Evolutionary conservation across 2,329 filamentous ascomycete genomes (phyloP).

Genomic region (Gremmenia infestans): DNA sequence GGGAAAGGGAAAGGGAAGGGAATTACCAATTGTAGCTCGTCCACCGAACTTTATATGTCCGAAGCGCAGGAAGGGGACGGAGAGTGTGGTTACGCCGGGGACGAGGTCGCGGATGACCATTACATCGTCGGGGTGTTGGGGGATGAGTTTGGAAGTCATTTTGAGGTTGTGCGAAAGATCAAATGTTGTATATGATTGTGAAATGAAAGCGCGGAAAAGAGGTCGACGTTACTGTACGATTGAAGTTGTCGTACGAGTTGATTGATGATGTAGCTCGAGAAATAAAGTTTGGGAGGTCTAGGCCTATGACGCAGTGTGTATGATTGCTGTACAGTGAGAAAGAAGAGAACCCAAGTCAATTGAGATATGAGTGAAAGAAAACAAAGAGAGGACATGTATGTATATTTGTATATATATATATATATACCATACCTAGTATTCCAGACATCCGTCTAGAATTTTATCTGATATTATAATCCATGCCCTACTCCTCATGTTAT

Average conservation of each 20-base stretch:
- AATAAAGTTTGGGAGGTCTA: too few species aligned
- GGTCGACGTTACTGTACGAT: too few species aligned
- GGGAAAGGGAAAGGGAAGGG: background rate
- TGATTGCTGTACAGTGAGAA: too few species aligned
- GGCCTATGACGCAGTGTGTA: too few species aligned
- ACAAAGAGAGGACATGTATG: background rate
- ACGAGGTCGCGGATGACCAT: slow-evolving; percentile 89
- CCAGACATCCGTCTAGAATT: background rate
- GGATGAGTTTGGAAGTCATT: slow-evolving; percentile 62
- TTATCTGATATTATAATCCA: background rate
- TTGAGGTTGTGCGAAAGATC: background rate
- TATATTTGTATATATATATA: too few species aligned
- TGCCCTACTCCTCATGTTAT: background rate
- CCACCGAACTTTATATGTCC: slow-evolving; percentile 79
- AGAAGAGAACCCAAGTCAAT: background rate
- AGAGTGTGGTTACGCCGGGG: slow-evolving; percentile 72
- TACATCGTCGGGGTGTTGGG: slow-evolving; percentile 67
- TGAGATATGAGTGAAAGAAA: background rate
- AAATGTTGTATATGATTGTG: background rate
- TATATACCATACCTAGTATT: background rate
- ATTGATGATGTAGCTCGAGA: too few species aligned
- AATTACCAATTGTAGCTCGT: slow-evolving; percentile 73
- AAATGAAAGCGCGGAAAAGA: too few species aligned
- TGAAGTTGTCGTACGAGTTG: too few species aligned
- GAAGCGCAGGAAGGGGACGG: slow-evolving; percentile 78